These are phyloP conservation scores for Candida odintsovae DNA, from an alignment of 805 yeast genomes.

Conservation along the genomic window DNA sequence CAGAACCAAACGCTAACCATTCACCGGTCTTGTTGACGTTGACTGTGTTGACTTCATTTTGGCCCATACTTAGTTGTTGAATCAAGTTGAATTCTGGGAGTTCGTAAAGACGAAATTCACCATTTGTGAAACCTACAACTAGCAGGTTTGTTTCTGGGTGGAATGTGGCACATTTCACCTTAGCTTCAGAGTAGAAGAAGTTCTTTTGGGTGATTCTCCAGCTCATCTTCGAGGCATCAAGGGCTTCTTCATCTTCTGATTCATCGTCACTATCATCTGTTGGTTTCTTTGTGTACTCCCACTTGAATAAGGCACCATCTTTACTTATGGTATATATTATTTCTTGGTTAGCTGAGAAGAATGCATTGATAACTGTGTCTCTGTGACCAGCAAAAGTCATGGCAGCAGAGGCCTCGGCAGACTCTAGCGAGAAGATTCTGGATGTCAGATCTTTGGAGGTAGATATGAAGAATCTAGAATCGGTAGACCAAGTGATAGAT, in stretches of 20 bases:
- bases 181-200: conserved; percentile 62
- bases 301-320: conserved; percentile 89
- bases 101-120: conserved; percentile 89
- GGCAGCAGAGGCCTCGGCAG: conserved; percentile 69
- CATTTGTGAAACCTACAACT: conserved; percentile 85
- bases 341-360: conserved; percentile 84
- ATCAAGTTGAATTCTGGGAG: conserved; percentile 72
- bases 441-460: conserved; percentile 89
- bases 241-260: conserved; percentile 35
- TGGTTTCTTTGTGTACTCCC: conserved; percentile 74
- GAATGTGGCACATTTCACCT: conserved; percentile 77
- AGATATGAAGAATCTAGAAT: conserved; percentile 81
- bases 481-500: conserved; percentile 82
- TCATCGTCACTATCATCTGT: conserved; percentile 38
- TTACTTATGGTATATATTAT: conserved; percentile 84
- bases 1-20: conserved; percentile 95
- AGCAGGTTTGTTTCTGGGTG: conserved; percentile 65
- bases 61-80: conserved; percentile 90
- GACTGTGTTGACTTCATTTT: conserved; percentile 79
- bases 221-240: conserved; percentile 37
- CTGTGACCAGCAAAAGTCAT: conserved; percentile 89
- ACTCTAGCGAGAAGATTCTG: conserved; percentile 69
- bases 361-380: conserved; percentile 82
- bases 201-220: conserved; percentile 85
- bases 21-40: conserved; percentile 81